phyloP scores from a whole-genome alignment of 192 early-diverging fungal genomes.

The Fimicolochytrium jonesii region DNA sequence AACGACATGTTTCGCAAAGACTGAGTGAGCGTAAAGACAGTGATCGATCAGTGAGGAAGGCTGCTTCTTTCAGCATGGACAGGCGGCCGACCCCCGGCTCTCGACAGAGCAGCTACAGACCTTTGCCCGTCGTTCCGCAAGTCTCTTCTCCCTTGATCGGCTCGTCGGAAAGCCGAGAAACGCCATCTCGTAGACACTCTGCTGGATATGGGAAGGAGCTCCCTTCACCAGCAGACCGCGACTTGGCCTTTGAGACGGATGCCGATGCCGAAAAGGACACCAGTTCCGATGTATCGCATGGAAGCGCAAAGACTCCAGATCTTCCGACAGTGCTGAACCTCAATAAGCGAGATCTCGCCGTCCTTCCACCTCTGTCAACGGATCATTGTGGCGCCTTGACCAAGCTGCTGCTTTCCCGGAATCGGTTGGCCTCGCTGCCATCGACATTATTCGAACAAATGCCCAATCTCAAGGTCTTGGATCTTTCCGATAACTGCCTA shows the following conservation, averaged over 20 bases:
- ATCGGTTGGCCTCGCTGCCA: background rate
- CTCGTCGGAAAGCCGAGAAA: too few species aligned
- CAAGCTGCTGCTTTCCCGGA: background rate
- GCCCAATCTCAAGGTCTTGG: background rate
- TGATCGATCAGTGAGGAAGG: too few species aligned
- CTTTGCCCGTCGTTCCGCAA: too few species aligned
- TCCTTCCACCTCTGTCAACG: background rate
- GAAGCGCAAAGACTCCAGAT: background rate
- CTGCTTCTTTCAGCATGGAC: too few species aligned
- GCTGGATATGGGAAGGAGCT: slow-evolving; percentile 1
- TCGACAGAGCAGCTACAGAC: too few species aligned
- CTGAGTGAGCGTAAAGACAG: too few species aligned
- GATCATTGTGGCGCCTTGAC: slow-evolving; percentile 5
- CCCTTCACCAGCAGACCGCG: background rate
- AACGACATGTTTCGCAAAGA: too few species aligned
- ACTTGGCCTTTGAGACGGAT: background rate
- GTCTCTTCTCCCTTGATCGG: too few species aligned
- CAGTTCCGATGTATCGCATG: too few species aligned
- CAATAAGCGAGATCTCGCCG: background rate
- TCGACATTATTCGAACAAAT: background rate
- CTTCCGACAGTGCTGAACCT: background rate
- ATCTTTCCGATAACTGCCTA: slow-evolving; percentile 12
- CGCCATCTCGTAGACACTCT: too few species aligned
- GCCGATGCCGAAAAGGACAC: background rate
- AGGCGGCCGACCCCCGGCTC: too few species aligned